Conservation (phyloP, 192 early-diverging fungal genomes). For the Radiomyces spectabilis region DNA sequence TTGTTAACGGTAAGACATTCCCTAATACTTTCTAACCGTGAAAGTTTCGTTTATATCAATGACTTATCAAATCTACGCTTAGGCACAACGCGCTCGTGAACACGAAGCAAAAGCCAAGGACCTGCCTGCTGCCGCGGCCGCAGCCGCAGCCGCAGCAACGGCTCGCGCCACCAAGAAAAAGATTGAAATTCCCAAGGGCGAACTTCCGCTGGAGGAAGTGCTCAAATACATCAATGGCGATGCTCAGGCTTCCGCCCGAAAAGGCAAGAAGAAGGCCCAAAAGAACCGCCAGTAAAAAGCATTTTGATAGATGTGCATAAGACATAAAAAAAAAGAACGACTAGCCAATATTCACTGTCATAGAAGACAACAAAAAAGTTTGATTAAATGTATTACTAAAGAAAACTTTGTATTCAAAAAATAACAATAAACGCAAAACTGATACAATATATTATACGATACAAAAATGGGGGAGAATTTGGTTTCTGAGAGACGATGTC, state of each 20-base stretch:
- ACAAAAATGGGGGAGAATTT: no score
- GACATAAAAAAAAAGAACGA: background rate
- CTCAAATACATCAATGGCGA: slow-evolving; percentile 57
- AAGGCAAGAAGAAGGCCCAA: slow-evolving; percentile 3
- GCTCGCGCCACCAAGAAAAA: no score
- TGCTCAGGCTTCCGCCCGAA: background rate
- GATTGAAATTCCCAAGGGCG: slow-evolving; percentile 54
- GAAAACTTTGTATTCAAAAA: no score
- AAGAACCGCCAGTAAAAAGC: background rate
- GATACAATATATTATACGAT: no score
- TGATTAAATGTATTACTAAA: no score
- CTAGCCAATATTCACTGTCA: background rate
- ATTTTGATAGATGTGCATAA: background rate
- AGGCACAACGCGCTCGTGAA: slow-evolving; percentile 17
- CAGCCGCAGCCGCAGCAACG: background rate
- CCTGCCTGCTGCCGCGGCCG: background rate
- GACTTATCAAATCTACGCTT: background rate
- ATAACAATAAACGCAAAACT: no score
- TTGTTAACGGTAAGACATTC: slow-evolving; percentile 38
- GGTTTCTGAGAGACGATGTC: no score
- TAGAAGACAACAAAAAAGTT: no score
- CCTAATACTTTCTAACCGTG: background rate
- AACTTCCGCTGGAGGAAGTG: slow-evolving; percentile 71
- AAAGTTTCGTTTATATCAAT: background rate
- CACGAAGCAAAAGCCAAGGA: slow-evolving; percentile 1